Percentiles rank a stretch among this genome's conserved stretches.
These are phyloP conservation scores for Neurospora sublineolata DNA, from an alignment of 495 filamentous ascomycete species.

Conservation along the genomic window DNA sequence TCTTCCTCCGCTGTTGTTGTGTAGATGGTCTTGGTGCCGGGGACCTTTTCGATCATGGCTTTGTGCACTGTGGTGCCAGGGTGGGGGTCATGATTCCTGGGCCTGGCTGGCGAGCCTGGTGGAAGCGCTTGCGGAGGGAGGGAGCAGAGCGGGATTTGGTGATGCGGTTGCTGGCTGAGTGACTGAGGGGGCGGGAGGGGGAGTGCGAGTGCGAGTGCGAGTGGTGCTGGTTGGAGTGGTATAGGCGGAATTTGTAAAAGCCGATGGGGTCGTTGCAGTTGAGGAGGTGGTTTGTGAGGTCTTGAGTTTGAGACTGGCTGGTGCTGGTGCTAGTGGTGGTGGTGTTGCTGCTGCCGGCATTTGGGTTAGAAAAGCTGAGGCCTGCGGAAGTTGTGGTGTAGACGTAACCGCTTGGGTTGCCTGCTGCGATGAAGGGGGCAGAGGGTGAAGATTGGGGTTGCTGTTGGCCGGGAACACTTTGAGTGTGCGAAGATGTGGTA, in stretches of 20 bases:
- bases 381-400: not conserved
- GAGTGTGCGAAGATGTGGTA: not conserved
- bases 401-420: not conserved
- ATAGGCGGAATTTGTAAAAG: not conserved
- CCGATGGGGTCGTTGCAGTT: not conserved
- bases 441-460: not conserved
- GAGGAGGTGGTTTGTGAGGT: not conserved
- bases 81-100: too few species aligned
- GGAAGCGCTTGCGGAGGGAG: not conserved
- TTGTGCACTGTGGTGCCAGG: not conserved
- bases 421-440: too few species aligned
- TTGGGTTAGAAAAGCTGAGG: not conserved
- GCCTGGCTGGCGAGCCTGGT: not conserved
- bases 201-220: not conserved
- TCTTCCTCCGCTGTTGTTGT: not conserved
- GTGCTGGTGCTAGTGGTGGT: not conserved
- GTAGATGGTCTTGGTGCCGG: not conserved
- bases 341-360: not conserved
- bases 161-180: not conserved
- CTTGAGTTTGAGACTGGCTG: not conserved
- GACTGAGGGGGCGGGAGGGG: not conserved
- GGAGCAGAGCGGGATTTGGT: not conserved
- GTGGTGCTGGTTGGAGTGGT: not conserved
- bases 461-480: not conserved
- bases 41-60: not conserved